Conservation (phyloP, 441 rosid genomes). For the Syzygium syzygioides region DNA sequence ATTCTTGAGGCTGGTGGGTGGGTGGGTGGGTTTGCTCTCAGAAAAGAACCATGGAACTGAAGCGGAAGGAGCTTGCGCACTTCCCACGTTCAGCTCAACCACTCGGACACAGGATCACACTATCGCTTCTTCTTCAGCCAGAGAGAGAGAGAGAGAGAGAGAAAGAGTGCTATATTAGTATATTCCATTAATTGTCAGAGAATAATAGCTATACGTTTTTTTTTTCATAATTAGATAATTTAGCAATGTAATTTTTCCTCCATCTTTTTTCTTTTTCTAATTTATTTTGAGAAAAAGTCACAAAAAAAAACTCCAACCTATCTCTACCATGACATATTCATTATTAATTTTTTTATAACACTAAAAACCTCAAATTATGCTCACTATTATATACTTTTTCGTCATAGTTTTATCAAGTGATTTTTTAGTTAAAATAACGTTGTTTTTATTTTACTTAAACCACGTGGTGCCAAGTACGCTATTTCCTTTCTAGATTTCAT, state of each 20-base stretch:
- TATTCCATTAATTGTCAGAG: neutral
- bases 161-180: too few relatives aligned
- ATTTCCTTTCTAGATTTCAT: too few relatives aligned
- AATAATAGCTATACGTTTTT: neutral
- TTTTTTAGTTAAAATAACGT: too few relatives aligned
- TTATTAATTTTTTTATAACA: too few relatives aligned
- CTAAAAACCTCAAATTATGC: too few relatives aligned
- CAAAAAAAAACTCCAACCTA: too few relatives aligned
- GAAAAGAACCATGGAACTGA: neutral
- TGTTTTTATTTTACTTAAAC: too few relatives aligned
- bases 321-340: too few relatives aligned
- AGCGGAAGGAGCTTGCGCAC: neutral
- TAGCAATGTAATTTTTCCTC: neutral
- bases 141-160: neutral
- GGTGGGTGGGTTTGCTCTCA: neutral
- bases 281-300: neutral
- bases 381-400: too few relatives aligned
- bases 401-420: too few relatives aligned
- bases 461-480: too few relatives aligned
- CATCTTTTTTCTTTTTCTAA: neutral
- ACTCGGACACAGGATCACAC: conserved; percentile 4
- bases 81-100: conserved; percentile 28
- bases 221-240: neutral
- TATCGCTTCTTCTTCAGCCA: neutral
- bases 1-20: neutral